Conservation (phyloP, 768 basidiomycete genomes). For the Podaxis rugospora region DNA sequence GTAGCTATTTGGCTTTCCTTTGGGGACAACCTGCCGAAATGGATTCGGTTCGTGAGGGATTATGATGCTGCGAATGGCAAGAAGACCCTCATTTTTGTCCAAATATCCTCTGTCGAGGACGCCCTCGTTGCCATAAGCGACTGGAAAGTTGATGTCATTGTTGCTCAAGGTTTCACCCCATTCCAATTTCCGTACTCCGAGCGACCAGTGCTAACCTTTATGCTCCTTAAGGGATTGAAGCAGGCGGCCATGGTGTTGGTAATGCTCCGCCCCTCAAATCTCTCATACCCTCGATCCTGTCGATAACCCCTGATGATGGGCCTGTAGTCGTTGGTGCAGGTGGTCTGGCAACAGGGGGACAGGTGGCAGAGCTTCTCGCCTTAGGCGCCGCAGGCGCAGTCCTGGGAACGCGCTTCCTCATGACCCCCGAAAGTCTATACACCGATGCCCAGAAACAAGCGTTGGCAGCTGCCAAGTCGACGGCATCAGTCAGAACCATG, state of each 20-base stretch:
- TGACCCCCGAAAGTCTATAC: slow-evolving; percentile 63
- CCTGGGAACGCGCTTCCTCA: slow-evolving; percentile 71
- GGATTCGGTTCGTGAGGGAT: slow-evolving; percentile 60
- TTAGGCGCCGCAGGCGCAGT: slow-evolving; percentile 68
- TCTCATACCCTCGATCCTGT: slow-evolving; percentile 52
- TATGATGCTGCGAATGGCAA: slow-evolving; percentile 40
- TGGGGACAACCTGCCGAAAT: slow-evolving; percentile 50
- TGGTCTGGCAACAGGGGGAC: slow-evolving; percentile 60
- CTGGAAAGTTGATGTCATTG: slow-evolving; percentile 72
- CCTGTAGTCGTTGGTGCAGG: slow-evolving; percentile 71
- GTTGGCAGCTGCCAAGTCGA: slow-evolving; percentile 41
- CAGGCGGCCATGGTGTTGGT: slow-evolving; percentile 70
- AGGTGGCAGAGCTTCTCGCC: slow-evolving; percentile 60
- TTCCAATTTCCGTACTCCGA: neutral
- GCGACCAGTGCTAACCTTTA: slow-evolving; percentile 4
- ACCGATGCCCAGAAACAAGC: slow-evolving; percentile 47
- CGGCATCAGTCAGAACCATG: slow-evolving; percentile 50
- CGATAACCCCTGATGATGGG: slow-evolving; percentile 32
- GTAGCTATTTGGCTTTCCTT: slow-evolving; percentile 75
- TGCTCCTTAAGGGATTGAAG: slow-evolving; percentile 56
- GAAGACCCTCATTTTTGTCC: slow-evolving; percentile 53
- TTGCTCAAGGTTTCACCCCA: slow-evolving; percentile 62
- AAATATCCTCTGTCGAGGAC: slow-evolving; percentile 57
- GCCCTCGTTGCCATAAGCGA: slow-evolving; percentile 54
- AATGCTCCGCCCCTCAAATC: slow-evolving; percentile 56